Evolutionary conservation across 1,139 yeast genomes (phyloP).

Genomic region (Entelexis paramagnoliae): DNA sequence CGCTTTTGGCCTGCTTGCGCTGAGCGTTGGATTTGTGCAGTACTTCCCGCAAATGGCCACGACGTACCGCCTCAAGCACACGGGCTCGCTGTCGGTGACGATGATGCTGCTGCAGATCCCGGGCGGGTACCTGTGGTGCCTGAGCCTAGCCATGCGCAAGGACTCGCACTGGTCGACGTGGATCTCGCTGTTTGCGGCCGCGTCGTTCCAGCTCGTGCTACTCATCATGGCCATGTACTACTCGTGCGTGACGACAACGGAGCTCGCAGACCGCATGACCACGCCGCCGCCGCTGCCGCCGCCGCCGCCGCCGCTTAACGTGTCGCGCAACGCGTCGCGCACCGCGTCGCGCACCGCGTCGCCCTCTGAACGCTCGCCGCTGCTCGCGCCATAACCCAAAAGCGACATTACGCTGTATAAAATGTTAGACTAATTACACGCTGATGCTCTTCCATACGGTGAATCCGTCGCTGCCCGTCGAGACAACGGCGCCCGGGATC

Average conservation of each 20-base stretch:
- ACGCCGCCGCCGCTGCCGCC: conserved; percentile 6
- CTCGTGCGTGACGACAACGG: neutral
- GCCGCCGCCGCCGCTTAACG: neutral
- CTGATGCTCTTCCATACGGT: conserved; percentile 95
- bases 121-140: conserved; percentile 73
- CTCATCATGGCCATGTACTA: conserved; percentile 44
- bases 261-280: conserved; percentile 10
- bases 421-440: conserved; percentile 38
- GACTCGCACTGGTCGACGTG: conserved; percentile 84
- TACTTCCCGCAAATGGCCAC: conserved; percentile 74
- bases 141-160: conserved; percentile 56
- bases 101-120: conserved; percentile 89
- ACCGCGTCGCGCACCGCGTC: neutral
- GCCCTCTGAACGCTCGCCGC: neutral
- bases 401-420: neutral
- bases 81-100: conserved; percentile 68
- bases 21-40: conserved; percentile 51
- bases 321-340: neutral
- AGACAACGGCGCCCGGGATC: conserved; percentile 88
- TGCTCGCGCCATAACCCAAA: neutral
- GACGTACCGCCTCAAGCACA: conserved; percentile 57
- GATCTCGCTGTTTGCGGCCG: conserved; percentile 71
- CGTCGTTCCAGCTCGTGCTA: conserved; percentile 50
- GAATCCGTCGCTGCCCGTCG: conserved; percentile 93
- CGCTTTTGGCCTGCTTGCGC: conserved; percentile 15